Evolutionary conservation across 176 grass and related monocot genomes (phyloP).

Genomic region (Bonia amplexicaulis): DNA sequence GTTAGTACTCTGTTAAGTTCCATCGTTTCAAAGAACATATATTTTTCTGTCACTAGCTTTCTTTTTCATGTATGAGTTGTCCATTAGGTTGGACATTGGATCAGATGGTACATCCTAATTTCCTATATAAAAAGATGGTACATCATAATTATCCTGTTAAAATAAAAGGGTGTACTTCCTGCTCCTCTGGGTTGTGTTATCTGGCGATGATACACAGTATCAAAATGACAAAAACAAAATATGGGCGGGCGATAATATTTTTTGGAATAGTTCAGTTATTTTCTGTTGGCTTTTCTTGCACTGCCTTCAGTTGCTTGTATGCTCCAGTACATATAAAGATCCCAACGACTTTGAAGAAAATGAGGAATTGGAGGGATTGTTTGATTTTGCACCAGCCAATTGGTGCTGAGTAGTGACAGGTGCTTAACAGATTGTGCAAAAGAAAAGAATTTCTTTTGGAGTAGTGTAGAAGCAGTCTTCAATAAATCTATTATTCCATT

Average conservation of each 20-base stretch:
- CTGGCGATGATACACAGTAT: background rate
- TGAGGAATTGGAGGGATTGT: background rate
- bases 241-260: background rate
- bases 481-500: background rate
- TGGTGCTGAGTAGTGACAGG: background rate
- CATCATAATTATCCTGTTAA: background rate
- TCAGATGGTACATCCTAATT: background rate
- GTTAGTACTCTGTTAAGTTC: too few species aligned
- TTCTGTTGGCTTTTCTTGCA: background rate
- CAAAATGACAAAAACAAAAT: background rate
- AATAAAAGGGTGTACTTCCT: background rate
- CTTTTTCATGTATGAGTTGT: background rate
- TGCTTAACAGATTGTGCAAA: background rate
- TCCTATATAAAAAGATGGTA: background rate
- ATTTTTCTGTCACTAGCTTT: background rate
- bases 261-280: background rate
- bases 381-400: background rate
- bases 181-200: background rate
- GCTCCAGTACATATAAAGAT: background rate
- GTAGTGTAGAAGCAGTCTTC: background rate
- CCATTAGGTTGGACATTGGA: background rate
- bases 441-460: background rate
- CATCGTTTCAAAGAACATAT: too few species aligned
- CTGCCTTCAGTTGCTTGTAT: background rate
- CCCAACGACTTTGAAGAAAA: background rate